Evolutionary conservation across 1,284 basidiomycete genomes (phyloP), one percentile per base, ranked within the genome.

Genomic region (Ceratobasidium sp.): DNA sequence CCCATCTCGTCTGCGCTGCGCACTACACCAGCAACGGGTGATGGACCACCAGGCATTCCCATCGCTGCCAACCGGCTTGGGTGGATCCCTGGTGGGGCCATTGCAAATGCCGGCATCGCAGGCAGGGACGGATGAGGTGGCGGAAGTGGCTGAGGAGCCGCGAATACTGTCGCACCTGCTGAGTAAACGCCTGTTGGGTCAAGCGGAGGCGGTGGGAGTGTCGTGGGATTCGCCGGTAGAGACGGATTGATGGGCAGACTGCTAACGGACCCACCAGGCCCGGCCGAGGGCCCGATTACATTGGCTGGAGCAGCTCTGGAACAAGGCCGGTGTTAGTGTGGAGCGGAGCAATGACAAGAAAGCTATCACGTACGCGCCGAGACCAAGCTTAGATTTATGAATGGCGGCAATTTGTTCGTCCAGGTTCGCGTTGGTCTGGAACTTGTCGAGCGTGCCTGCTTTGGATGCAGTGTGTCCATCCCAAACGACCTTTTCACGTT

Each of bases 381-480:
- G 88, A 84, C 94, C 94, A 35, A 74, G 71, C 83, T 95, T 94
- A 31, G 94, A 90, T 77, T 93, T 92, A 85, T 97, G 95, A 77
- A 97, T 94, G 63, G 95, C 94, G 56, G 94, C 94, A 83, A 98
- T 97, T 83, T 97, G 95, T 82, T 97, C 95, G 85, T 98, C 95
- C 82, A 97, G 91, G 82, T 94, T 95, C 85, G 94, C 95, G 79
- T 92, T 93, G 17, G 91, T 91, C 76, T 95, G 95, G 87, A 92
- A 98, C 80, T 94, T 95, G 86, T 95, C 92, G 81, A 96, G 87
- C 0, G 94, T 96, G 81, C 90, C 91, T 60, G 92, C 91, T 84
- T 96, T 97, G 67, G 94, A 93, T 65, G 94, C 92, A 2, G 95
- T 96, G 84, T 97, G 96, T 81, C 96, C 96, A 84, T 98, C 96